A percentile compares a stretch with the other conserved stretches of the same genome.
phyloP scores from a whole-genome alignment of 306 rosid species.

The Canavalia gladiata region DNA sequence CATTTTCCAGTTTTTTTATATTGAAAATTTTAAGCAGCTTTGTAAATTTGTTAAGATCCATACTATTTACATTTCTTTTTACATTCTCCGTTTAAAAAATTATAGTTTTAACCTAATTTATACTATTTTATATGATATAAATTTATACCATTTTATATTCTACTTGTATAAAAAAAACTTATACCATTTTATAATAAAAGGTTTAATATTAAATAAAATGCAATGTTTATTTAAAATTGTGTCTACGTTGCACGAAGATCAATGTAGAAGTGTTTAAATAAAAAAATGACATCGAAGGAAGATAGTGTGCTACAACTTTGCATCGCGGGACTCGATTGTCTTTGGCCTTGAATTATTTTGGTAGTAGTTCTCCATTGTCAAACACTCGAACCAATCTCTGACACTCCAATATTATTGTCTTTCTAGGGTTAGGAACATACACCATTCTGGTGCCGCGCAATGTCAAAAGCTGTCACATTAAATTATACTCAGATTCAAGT shows the following conservation, averaged over 20 bases:
- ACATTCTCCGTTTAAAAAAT: no score
- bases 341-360: conserved; percentile 32
- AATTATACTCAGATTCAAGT: not conserved
- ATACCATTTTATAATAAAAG: no score
- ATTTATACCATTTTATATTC: no score
- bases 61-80: no score
- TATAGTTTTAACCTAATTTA: no score
- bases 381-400: conserved; percentile 17
- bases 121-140: no score
- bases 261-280: not conserved
- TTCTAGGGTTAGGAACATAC: not conserved
- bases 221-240: no score
- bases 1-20: no score
- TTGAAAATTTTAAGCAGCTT: no score
- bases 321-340: conserved; percentile 13
- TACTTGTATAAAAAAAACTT: no score
- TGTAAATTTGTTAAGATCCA: no score
- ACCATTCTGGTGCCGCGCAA: not conserved
- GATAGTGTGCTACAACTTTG: not conserved
- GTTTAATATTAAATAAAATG: no score
- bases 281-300: not conserved
- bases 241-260: not conserved
- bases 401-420: conserved; percentile 17
- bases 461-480: not conserved
- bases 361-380: conserved; percentile 20